Base-by-base conservation (phyloP, 805 yeast genomes). In the Candida koratica region DNA sequence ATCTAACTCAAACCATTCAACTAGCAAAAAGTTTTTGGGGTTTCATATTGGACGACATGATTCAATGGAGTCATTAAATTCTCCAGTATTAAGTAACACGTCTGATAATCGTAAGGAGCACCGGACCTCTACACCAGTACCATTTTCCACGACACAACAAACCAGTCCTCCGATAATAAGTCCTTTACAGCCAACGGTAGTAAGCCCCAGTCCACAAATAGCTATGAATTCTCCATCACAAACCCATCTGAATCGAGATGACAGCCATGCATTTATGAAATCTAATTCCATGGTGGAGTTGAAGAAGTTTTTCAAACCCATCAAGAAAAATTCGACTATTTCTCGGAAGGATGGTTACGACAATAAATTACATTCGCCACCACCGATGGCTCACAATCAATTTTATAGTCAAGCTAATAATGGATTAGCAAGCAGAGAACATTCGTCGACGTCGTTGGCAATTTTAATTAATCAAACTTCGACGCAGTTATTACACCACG, bases 281-380 rank as follows among this genome's bases (percentile, higher is more conserved):
- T 48, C 67, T 6, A 60, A 55, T 39, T 77, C 86, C 16, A 81
- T 81, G 84, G 80, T 74, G 16, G 88, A 81, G 46, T 61, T 82
- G 56, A 82, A 81, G 52, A 69, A 84, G 50, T 80, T 82, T 47
- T 82, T 82, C 56, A 75, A 84, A 51, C 84, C 85, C 4, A 57
- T 67, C 6, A 71, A 60, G 39, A 64, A 63, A 39, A 29, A 29
- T 19, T 45, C 41, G 22, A 45, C 59, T 14, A 28, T 44, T 11
- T 24, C 49, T 2, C 37, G 39, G 17, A 48, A 47, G 26, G 47
- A 43, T 14, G 46, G 47, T 6, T 57, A 56, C 31, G 44, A 44
- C 19, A 54, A 48, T 33, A 50, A 52, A 34, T 32, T 56, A 17
- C 60, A 55, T 37, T 47, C 60, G n/a, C 61, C 61, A 5, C 61